Evolutionary conservation across 148 eudicot species (phyloP), one percentile per base, ranked within the genome.

Genomic region (Cornus controversa): DNA sequence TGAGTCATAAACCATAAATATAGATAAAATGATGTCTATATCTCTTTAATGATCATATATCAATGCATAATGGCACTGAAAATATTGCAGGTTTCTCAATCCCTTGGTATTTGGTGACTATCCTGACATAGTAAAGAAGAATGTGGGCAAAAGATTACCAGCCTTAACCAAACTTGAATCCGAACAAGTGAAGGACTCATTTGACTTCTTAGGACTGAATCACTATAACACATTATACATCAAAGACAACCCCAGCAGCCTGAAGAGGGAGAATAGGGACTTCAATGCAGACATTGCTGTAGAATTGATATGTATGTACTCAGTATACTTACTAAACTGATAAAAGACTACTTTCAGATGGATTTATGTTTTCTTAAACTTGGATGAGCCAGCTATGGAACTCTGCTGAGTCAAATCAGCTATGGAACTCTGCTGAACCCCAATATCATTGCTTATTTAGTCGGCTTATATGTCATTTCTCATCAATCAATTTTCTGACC

Each of bases 121-220:
- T 74, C 94, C 94, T 3, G 82, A 79, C 31, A 64, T 83, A 72
- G 70, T 90, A 77, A 86, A 87, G 84, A 83, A 67, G 36, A 76
- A 67, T 25, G 86, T 34, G 0, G 94, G 89, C 36, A 64, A 68
- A 40, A 78, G 86, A 73, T 66, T 92, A 79, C 94, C 97, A 3
- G 37, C 40, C 20, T 87, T 92, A 40, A 83, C 83, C 5, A 31
- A 86, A 69, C 34, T 76, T 22, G 94, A 92, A 74, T 78, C 85
- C 8, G 60, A 82, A 65, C 66, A 74, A 63, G 76, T 92, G 27
- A 90, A 88, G 82, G 91, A 90, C 9, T 81, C 93, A 54, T 70
- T 78, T 53, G 94, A 93, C 77, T 93, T 93, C 31, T 37, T 91
- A 24, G 97, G 91, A 53, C 9, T 91, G 40, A 92, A 92, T 79